Base-by-base conservation (phyloP, 768 basidiomycete species). In the Neoboletus magnificus region DNA sequence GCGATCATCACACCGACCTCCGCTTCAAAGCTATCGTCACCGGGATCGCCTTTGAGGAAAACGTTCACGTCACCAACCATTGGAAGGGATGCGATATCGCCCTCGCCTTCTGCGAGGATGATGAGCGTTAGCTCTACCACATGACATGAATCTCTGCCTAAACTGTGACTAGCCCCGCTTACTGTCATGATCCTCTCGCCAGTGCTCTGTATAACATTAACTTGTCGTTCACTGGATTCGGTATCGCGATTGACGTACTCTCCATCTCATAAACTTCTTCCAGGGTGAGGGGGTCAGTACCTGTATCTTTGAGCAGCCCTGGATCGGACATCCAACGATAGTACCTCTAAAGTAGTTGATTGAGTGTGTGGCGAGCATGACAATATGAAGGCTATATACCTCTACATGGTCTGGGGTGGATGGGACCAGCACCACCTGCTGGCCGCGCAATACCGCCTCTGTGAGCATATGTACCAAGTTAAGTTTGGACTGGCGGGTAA, bases 21-120 rank as follows among this genome's bases (percentile, higher is more conserved):
- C 3, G 83, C 90, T 58, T 93, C 86, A 52, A 82, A 80, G 33
- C 73, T 76, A 23, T 77, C 72, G 7, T 73, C 71, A 1, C 69
- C 66, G 22, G 70, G 69, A 18, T 67, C 60, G 44, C 85, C 84
- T 44, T 87, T 87, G 41, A 96, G 72, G 69, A 97, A 97, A 27
- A 97, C 72, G 69, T 97, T 97, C 35, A 93, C 93, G 67, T 98
- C 95, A 32, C 95, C 95, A 20, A 95, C 74, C 93, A 96, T 94
- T 11, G 78, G 81, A 56, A 77, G 65, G 66, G 71, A 62, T 75
- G 71, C 62, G 55, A 59, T 54, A 12, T 62, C 55, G 1, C 68
- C 66, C 20, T 57, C 60, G 9, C 67, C 56, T 7, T 72, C 62
- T 33, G 82, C 81, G 43, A 94, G 83, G 46, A 98, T 74, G 72